These are phyloP conservation scores for Akebia trifoliata DNA, from an alignment of 164 flowering plant genomes.

Conservation along the genomic window DNA sequence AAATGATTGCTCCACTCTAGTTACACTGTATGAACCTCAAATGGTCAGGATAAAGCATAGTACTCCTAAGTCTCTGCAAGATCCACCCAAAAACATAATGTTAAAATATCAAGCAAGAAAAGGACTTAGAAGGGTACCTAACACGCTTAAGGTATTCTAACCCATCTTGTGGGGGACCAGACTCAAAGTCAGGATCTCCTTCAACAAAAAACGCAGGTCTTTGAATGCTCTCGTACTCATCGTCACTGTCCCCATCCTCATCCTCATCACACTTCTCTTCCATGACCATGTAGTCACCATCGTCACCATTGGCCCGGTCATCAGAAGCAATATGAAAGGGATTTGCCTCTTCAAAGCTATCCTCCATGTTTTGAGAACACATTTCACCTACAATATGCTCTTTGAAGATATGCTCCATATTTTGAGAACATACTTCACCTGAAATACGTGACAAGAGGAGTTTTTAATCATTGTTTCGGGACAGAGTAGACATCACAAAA, in stretches of 20 bases:
- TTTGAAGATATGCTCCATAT: constrained; percentile 18
- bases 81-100: not conserved
- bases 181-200: constrained; percentile 92
- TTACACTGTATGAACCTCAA: too few species aligned
- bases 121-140: constrained; percentile 44
- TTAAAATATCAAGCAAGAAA: not conserved
- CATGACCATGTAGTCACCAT: not conserved
- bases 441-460: constrained; percentile 18
- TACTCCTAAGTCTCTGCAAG: not conserved
- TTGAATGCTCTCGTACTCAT: constrained; percentile 58
- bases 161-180: constrained; percentile 95
- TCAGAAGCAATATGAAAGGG: constrained; percentile 12
- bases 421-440: constrained; percentile 27
- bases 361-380: not conserved
- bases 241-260: constrained; percentile 60
- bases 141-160: constrained; percentile 91
- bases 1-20: too few species aligned
- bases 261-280: constrained; percentile 40
- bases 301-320: constrained; percentile 9
- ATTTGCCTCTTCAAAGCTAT: constrained; percentile 2
- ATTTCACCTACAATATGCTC: constrained; percentile 26
- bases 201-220: constrained; percentile 81
- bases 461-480: not conserved
- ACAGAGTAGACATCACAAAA: too few species aligned
- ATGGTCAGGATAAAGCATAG: too few species aligned